A percentile compares a stretch with the other conserved stretches of the same genome.
Conservation (phyloP, 2,329 filamentous ascomycete genomes). For the Colletotrichum sp. region DNA sequence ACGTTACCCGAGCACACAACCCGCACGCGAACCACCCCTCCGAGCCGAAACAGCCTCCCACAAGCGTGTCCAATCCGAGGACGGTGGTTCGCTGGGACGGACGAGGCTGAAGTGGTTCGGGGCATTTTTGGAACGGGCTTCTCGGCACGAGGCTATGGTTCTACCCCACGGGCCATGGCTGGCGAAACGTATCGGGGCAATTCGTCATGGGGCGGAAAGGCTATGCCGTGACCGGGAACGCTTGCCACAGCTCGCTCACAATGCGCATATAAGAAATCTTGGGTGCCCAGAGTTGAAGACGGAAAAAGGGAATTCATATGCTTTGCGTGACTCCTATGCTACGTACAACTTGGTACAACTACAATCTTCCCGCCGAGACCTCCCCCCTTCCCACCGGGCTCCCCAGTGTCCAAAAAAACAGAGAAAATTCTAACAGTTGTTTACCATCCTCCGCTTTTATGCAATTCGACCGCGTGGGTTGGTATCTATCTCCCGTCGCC, state of each 20-base stretch:
- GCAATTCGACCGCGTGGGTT: slow-evolving; percentile 13
- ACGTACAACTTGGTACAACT: slow-evolving; percentile 25
- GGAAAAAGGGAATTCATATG: slow-evolving; percentile 24
- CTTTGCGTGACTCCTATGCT: slow-evolving; percentile 25
- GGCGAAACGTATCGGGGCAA: background rate
- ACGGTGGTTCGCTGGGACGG: background rate
- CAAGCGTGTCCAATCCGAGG: background rate
- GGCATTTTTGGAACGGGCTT: background rate
- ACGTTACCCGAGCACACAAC: slow-evolving; percentile 5
- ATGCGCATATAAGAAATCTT: background rate
- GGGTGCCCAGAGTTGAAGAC: background rate
- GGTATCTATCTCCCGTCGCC: slow-evolving; percentile 10
- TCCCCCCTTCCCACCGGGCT: background rate
- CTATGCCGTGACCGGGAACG: background rate
- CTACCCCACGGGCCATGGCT: background rate
- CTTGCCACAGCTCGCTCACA: background rate
- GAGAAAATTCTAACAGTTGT: slow-evolving; percentile 10
- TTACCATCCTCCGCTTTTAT: slow-evolving; percentile 12
- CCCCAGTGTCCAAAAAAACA: slow-evolving; percentile 21
- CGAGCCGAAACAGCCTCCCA: slow-evolving; percentile 7
- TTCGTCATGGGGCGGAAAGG: background rate
- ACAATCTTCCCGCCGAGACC: slow-evolving; percentile 21
- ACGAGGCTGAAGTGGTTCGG: background rate
- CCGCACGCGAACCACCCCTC: background rate
- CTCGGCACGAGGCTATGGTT: background rate